Conservation (phyloP, 352 stramenopile genomes). For the Pythium volutum region DNA sequence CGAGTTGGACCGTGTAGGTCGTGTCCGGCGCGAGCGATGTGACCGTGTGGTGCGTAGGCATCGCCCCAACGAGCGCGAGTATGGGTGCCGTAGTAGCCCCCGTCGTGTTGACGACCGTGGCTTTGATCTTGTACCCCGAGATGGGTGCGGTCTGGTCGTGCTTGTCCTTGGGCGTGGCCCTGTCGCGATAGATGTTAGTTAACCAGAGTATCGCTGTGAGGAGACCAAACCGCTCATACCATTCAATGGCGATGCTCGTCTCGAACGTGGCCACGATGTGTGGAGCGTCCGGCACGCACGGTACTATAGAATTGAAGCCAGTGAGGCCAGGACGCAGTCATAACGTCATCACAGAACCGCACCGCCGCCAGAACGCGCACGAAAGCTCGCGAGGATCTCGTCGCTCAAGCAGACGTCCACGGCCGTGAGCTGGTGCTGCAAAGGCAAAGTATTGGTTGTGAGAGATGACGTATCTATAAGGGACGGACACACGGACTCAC, state of each 20-base stretch:
- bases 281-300: conserved; percentile 29
- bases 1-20: conserved; percentile 43
- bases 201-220: background rate
- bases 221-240: conserved; percentile 19
- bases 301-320: too few relatives aligned
- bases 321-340: background rate
- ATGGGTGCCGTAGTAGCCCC: conserved; percentile 10
- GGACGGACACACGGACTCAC: conserved; percentile 17
- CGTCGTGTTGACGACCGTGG: conserved; percentile 14
- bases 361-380: conserved; percentile 39
- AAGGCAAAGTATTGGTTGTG: background rate
- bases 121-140: conserved; percentile 61
- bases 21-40: conserved; percentile 35
- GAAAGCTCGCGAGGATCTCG: conserved; percentile 44
- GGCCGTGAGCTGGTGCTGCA: conserved; percentile 53
- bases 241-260: conserved; percentile 31
- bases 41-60: conserved; percentile 30
- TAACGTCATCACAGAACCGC: conserved; percentile 7
- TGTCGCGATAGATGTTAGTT: background rate
- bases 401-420: conserved; percentile 55
- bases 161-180: conserved; percentile 11
- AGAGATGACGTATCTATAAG: background rate
- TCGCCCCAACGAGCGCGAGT: conserved; percentile 34
- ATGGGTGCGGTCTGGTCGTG: conserved; percentile 50
- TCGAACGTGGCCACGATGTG: conserved; percentile 20